Percentiles rank a stretch among this genome's conserved stretches.
Conservation (phyloP, 257 asterid genomes). For the Perilla frutescens region DNA sequence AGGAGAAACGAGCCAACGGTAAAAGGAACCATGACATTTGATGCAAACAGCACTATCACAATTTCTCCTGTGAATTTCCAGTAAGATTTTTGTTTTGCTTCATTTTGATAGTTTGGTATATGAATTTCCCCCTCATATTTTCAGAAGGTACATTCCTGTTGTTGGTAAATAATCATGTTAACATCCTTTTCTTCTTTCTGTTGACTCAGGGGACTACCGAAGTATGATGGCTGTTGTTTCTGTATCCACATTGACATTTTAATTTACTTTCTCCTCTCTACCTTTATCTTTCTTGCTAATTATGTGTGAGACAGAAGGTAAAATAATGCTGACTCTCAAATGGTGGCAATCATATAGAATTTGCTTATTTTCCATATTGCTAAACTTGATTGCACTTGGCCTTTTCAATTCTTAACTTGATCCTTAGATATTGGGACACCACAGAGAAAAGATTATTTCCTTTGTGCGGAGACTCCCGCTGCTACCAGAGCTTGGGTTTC, state of each 20-base stretch:
- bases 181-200: slow-evolving; percentile 36
- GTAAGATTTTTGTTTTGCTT: slow-evolving; percentile 53
- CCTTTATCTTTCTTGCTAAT: slow-evolving; percentile 10
- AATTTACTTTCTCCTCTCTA: slow-evolving; percentile 16
- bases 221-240: slow-evolving; percentile 96
- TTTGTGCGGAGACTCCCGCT: slow-evolving; percentile 96
- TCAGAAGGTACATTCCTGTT: not conserved
- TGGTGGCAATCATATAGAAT: not conserved
- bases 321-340: no score
- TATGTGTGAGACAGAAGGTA: slow-evolving; percentile 7
- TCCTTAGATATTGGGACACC: slow-evolving; percentile 95
- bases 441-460: slow-evolving; percentile 85
- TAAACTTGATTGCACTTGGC: slow-evolving; percentile 14
- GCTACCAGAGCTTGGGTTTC: slow-evolving; percentile 98
- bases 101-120: slow-evolving; percentile 20
- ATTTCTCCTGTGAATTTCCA: slow-evolving; percentile 95
- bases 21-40: slow-evolving; percentile 87
- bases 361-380: not conserved
- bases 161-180: slow-evolving; percentile 26
- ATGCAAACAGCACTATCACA: slow-evolving; percentile 92
- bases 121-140: slow-evolving; percentile 14
- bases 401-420: slow-evolving; percentile 53
- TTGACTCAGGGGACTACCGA: slow-evolving; percentile 79
- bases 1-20: slow-evolving; percentile 87
- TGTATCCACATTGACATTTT: slow-evolving; percentile 71